Evolutionary conservation across 768 basidiomycete genomes (phyloP).

Genomic region (Podaxis sp.): DNA sequence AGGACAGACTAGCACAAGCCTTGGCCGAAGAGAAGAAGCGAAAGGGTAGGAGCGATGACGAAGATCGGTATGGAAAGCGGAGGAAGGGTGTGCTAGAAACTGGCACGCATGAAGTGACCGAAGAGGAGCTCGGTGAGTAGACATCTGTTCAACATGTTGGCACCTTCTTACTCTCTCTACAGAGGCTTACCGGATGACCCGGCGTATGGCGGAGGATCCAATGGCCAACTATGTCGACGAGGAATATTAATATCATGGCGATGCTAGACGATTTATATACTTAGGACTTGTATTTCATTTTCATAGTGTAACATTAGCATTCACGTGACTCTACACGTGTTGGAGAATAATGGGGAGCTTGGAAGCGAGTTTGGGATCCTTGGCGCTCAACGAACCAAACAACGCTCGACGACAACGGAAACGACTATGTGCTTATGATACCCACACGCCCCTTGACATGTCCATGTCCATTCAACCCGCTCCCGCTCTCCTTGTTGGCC

Average conservation of each 20-base stretch:
- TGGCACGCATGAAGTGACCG: constrained; percentile 78
- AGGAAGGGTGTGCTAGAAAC: constrained; percentile 44
- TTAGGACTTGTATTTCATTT: background rate
- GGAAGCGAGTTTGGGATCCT: background rate
- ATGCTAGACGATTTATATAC: constrained; percentile 8
- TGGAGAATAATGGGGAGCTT: background rate
- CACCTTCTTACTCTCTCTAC: constrained; percentile 20
- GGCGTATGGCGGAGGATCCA: constrained; percentile 77
- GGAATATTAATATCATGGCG: constrained; percentile 29
- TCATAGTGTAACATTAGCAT: background rate
- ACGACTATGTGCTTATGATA: constrained; percentile 17
- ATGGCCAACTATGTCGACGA: constrained; percentile 90
- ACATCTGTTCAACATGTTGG: background rate
- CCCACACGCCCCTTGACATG: constrained; percentile 30
- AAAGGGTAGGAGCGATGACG: constrained; percentile 54
- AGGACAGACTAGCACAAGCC: constrained; percentile 66
- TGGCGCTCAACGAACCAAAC: background rate
- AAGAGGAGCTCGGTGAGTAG: constrained; percentile 78
- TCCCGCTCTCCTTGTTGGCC: constrained; percentile 69
- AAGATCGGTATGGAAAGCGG: constrained; percentile 61
- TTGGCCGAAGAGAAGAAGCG: constrained; percentile 80
- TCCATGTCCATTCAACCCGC: constrained; percentile 50
- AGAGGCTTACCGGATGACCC: constrained; percentile 92
- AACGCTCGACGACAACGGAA: constrained; percentile 8
- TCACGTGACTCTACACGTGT: constrained; percentile 12